Conservation (phyloP, 2,329 filamentous ascomycete species). For the Penicillium olsonii region DNA sequence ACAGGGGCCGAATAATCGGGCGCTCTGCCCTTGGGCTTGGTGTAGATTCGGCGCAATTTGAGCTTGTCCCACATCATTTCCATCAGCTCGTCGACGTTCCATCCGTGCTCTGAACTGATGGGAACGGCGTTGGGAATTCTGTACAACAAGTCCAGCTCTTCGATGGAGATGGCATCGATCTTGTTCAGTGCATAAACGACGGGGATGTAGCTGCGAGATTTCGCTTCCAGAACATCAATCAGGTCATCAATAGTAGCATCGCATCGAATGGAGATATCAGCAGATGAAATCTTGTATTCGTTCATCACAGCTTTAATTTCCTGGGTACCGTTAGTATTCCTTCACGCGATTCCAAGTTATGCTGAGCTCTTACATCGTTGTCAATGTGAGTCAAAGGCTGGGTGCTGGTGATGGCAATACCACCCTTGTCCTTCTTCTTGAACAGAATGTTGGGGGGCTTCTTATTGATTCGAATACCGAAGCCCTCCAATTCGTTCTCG, state of each 20-base stretch:
- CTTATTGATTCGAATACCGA: conserved; percentile 98
- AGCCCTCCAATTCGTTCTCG: conserved; percentile 91
- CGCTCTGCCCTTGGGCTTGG: conserved; percentile 92
- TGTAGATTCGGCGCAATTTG: conserved; percentile 88
- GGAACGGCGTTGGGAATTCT: conserved; percentile 95
- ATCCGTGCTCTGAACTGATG: conserved; percentile 95
- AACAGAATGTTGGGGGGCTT: conserved; percentile 97
- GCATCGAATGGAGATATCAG: conserved; percentile 95
- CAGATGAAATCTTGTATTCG: conserved; percentile 95
- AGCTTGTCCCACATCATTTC: conserved; percentile 99
- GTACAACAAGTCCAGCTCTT: conserved; percentile 94
- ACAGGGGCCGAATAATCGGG: conserved; percentile 92
- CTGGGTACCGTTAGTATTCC: conserved; percentile 30
- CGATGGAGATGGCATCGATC: conserved; percentile 96
- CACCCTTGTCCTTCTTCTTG: conserved; percentile 99
- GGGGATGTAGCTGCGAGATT: conserved; percentile 94
- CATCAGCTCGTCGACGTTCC: conserved; percentile 96
- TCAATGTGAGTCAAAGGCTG: conserved; percentile 90
- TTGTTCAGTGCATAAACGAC: conserved; percentile 99
- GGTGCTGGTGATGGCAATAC: conserved; percentile 93
- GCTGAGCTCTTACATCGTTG: conserved; percentile 59
- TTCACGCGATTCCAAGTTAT: not conserved
- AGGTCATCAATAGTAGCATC: conserved; percentile 97
- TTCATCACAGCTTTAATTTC: conserved; percentile 98
- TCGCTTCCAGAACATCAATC: conserved; percentile 93